These are phyloP conservation scores for Aurifilum marmelostoma DNA, from an alignment of 2,329 filamentous ascomycete species.

Conservation along the genomic window DNA sequence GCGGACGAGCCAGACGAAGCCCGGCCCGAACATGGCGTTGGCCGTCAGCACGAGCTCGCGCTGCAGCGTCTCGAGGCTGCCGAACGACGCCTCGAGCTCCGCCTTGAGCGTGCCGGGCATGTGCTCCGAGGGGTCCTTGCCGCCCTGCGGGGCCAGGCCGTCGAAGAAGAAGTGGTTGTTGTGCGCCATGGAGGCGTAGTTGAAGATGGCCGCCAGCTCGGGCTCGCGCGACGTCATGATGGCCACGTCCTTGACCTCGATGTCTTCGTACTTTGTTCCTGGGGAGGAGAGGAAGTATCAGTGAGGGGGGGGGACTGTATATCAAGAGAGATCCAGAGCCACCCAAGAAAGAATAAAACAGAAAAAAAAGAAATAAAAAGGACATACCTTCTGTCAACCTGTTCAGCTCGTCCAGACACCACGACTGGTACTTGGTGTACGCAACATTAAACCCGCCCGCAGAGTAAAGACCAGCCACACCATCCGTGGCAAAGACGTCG, in stretches of 20 bases:
- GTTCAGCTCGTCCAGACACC: constrained; percentile 78
- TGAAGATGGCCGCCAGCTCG: constrained; percentile 79
- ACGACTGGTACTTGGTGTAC: constrained; percentile 80
- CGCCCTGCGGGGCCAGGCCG: constrained; percentile 44
- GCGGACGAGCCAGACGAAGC: constrained; percentile 91
- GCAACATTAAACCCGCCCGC: constrained; percentile 71
- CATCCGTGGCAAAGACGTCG: constrained; percentile 44
- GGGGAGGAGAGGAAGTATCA: constrained; percentile 18
- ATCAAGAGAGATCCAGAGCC: too few species aligned
- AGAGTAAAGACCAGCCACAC: constrained; percentile 73
- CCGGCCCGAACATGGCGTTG: constrained; percentile 90
- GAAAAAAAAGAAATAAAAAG: not conserved
- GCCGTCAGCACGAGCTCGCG: constrained; percentile 81
- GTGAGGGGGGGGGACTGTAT: too few species aligned
- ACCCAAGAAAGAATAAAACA: too few species aligned
- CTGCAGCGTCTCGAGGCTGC: constrained; percentile 79
- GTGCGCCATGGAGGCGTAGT: constrained; percentile 93
- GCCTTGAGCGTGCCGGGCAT: constrained; percentile 49
- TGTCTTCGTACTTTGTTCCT: constrained; percentile 68
- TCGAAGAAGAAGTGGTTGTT: constrained; percentile 88
- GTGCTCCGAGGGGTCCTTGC: constrained; percentile 49
- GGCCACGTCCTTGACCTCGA: constrained; percentile 67
- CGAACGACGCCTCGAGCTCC: constrained; percentile 72
- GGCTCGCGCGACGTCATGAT: constrained; percentile 80
- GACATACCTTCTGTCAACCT: constrained; percentile 69